Conservation (phyloP, 495 filamentous ascomycete genomes). For the Aspergillus biplanus region DNA sequence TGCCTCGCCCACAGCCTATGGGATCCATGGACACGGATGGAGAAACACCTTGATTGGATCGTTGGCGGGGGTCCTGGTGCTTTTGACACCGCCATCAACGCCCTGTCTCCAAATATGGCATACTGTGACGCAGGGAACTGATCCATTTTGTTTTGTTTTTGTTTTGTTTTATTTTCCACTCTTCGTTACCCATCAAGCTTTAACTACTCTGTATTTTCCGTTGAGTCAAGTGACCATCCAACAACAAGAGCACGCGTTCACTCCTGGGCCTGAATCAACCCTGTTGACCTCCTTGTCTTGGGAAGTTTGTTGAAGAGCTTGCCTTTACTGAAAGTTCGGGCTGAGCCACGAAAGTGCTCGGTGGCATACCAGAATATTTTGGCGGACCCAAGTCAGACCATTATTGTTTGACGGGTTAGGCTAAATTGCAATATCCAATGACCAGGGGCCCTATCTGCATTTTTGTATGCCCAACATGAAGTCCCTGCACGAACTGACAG, state of each 20-base stretch:
- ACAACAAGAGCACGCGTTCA: too few relatives aligned
- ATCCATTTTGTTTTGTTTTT: not conserved
- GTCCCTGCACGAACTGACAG: conserved; percentile 10
- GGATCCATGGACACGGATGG: conserved; percentile 12
- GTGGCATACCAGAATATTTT: too few relatives aligned
- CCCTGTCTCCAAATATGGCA: not conserved
- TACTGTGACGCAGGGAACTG: not conserved
- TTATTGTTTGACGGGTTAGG: too few relatives aligned
- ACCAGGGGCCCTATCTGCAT: not conserved
- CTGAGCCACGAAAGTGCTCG: too few relatives aligned
- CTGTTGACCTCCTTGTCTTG: too few relatives aligned
- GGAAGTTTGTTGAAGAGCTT: too few relatives aligned
- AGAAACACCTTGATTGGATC: conserved; percentile 12
- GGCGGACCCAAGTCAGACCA: too few relatives aligned
- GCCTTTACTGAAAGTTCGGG: too few relatives aligned
- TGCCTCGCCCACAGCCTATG: conserved; percentile 26
- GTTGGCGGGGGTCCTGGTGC: not conserved
- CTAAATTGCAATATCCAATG: not conserved
- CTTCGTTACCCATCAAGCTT: not conserved
- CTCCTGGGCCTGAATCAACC: too few relatives aligned
- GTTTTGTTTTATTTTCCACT: not conserved
- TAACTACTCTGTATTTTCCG: too few relatives aligned
- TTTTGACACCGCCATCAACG: conserved; percentile 7
- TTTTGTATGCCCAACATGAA: conserved; percentile 23
- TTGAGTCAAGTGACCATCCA: too few relatives aligned